Conservation (phyloP, 768 basidiomycete species). For the Fomitopsis pulvina region DNA sequence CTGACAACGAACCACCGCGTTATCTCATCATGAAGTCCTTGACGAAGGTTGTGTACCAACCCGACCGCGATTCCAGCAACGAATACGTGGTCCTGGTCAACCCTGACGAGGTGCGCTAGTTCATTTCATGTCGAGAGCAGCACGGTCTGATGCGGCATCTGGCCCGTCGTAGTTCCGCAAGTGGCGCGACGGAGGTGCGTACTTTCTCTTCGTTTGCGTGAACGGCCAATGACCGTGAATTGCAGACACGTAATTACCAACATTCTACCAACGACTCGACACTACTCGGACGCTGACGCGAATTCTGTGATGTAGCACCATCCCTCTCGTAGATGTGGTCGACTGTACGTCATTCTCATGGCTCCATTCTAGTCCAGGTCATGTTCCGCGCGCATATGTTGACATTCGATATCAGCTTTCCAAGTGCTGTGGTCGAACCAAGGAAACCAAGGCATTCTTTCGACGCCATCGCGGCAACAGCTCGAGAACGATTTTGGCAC, state of each 20-base stretch:
- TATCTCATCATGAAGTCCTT: slow-evolving; percentile 30
- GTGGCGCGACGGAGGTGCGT: slow-evolving; percentile 76
- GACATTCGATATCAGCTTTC: slow-evolving; percentile 46
- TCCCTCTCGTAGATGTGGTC: slow-evolving; percentile 71
- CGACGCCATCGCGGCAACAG: slow-evolving; percentile 74
- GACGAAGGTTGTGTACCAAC: slow-evolving; percentile 76
- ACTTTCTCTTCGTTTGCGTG: slow-evolving; percentile 7
- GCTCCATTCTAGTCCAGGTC: neutral
- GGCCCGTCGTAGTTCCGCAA: slow-evolving; percentile 51
- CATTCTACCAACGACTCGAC: neutral
- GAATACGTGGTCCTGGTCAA: slow-evolving; percentile 71
- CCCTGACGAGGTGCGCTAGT: slow-evolving; percentile 45
- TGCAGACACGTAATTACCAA: slow-evolving; percentile 58
- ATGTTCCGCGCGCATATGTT: neutral
- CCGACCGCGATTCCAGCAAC: slow-evolving; percentile 61
- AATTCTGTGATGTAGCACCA: slow-evolving; percentile 37
- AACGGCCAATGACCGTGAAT: slow-evolving; percentile 11
- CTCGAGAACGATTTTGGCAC: slow-evolving; percentile 70
- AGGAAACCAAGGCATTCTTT: slow-evolving; percentile 72
- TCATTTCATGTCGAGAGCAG: neutral
- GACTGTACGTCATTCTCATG: slow-evolving; percentile 70
- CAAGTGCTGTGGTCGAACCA: slow-evolving; percentile 62
- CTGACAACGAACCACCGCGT: neutral
- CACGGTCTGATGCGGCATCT: neutral
- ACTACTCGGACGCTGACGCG: slow-evolving; percentile 9